These are phyloP conservation scores for Colletotrichum cereale DNA, from an alignment of 2,329 filamentous ascomycete species.

Conservation along the genomic window DNA sequence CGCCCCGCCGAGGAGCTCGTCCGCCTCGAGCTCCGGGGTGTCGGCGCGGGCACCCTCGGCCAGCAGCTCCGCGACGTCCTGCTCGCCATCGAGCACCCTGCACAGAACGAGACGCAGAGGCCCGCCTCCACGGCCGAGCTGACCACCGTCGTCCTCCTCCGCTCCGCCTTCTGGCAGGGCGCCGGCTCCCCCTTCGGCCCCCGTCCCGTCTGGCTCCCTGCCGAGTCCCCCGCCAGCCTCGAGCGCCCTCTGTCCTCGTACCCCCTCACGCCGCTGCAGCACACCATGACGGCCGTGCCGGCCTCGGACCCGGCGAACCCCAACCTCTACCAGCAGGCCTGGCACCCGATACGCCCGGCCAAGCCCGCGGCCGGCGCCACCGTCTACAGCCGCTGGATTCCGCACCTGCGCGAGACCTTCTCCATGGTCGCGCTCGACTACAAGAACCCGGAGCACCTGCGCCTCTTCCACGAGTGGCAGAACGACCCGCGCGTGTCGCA, in stretches of 20 bases:
- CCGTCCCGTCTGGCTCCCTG: slow-evolving; percentile 71
- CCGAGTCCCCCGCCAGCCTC: slow-evolving; percentile 54
- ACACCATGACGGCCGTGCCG: slow-evolving; percentile 56
- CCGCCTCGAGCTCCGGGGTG: slow-evolving; percentile 60
- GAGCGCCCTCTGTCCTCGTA: slow-evolving; percentile 57
- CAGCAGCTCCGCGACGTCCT: slow-evolving; percentile 60
- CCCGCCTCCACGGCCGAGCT: slow-evolving; percentile 45
- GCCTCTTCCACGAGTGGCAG: slow-evolving; percentile 83
- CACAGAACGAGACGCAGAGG: slow-evolving; percentile 49
- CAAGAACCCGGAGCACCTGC: slow-evolving; percentile 71
- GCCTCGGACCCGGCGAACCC: slow-evolving; percentile 57
- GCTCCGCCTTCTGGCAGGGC: slow-evolving; percentile 77
- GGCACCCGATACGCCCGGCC: slow-evolving; percentile 77
- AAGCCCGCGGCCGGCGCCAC: slow-evolving; percentile 79
- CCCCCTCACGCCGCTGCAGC: slow-evolving; percentile 62
- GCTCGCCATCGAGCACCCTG: slow-evolving; percentile 63
- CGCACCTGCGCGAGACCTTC: slow-evolving; percentile 81
- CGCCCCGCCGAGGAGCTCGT: slow-evolving; percentile 62
- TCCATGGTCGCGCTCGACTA: slow-evolving; percentile 82
- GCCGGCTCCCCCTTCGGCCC: slow-evolving; percentile 76
- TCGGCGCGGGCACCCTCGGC: slow-evolving; percentile 49
- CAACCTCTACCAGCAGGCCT: slow-evolving; percentile 63
- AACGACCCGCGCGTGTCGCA: slow-evolving; percentile 85
- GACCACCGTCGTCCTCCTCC: slow-evolving; percentile 58
- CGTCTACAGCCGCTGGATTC: slow-evolving; percentile 84